Evolutionary conservation across 805 yeast genomes (phyloP).

Genomic region (Sungouiozyma ichnusensis): DNA sequence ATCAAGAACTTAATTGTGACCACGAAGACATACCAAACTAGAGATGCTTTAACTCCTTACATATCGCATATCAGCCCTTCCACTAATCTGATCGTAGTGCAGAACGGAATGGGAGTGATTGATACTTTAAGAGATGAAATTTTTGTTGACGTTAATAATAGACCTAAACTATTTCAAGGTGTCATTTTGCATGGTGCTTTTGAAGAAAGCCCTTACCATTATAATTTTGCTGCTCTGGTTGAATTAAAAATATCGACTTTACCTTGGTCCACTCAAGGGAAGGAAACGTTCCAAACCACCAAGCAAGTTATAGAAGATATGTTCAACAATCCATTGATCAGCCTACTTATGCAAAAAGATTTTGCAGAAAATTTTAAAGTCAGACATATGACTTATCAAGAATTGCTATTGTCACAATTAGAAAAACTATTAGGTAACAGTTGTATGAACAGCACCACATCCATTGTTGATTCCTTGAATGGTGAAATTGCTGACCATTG

Average conservation of each 20-base stretch:
- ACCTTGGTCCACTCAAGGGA: constrained; percentile 29
- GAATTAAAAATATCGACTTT: constrained; percentile 47
- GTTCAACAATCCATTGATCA: constrained; percentile 19
- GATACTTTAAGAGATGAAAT: constrained; percentile 41
- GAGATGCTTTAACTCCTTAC: constrained; percentile 48
- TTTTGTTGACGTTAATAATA: constrained; percentile 41
- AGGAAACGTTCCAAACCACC: constrained; percentile 14
- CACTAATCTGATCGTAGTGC: constrained; percentile 62
- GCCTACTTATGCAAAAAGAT: constrained; percentile 16
- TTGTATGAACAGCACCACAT: constrained; percentile 76
- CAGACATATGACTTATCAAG: constrained; percentile 33
- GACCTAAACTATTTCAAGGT: constrained; percentile 62
- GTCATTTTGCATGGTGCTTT: constrained; percentile 79
- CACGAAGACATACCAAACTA: constrained; percentile 72
- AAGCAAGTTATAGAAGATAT: constrained; percentile 8
- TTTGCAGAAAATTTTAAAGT: constrained; percentile 23
- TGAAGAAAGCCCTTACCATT: constrained; percentile 33
- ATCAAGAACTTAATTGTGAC: constrained; percentile 57
- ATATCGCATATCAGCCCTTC: constrained; percentile 36
- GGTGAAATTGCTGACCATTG: constrained; percentile 58
- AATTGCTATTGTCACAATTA: constrained; percentile 48
- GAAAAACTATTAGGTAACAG: constrained; percentile 72
- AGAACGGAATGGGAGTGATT: constrained; percentile 82
- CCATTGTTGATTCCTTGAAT: constrained; percentile 65
- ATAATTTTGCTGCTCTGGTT: constrained; percentile 64